Evolutionary conservation across 495 filamentous ascomycete species (phyloP).

Genomic region (Aspergillus taichungensis): DNA sequence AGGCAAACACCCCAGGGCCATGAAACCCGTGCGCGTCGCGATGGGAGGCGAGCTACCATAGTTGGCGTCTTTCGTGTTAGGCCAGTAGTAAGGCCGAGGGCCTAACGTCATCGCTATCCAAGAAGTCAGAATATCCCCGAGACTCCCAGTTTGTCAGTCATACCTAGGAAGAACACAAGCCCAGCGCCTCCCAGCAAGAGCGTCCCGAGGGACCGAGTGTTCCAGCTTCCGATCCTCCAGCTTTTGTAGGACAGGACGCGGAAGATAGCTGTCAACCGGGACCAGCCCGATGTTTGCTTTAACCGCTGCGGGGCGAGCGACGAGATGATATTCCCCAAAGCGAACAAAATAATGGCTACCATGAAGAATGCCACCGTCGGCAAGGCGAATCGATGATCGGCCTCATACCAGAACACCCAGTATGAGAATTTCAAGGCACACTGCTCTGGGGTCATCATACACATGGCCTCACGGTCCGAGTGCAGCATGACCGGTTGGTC

Average conservation of each 20-base stretch:
- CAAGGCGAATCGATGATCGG: conserved; percentile 44
- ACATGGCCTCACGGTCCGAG: conserved; percentile 34
- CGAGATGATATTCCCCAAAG: conserved; percentile 22
- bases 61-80: conserved; percentile 27
- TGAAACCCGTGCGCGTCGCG: conserved; percentile 43
- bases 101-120: conserved; percentile 38
- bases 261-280: conserved; percentile 13
- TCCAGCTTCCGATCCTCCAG: conserved; percentile 1
- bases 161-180: conserved; percentile 23
- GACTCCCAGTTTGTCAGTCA: not conserved
- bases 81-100: conserved; percentile 51
- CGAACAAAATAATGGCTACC: conserved; percentile 38
- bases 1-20: conserved; percentile 43
- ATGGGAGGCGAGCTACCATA: conserved; percentile 45
- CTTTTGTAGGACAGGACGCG: conserved; percentile 15
- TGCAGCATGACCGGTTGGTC: conserved; percentile 40
- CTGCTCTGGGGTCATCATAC: conserved; percentile 35
- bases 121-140: not conserved
- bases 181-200: conserved; percentile 16
- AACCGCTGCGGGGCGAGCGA: conserved; percentile 13
- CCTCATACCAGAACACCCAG: conserved; percentile 48
- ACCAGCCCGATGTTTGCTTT: conserved; percentile 17
- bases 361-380: conserved; percentile 42
- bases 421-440: conserved; percentile 36
- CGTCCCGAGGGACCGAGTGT: conserved; percentile 14